Percentiles rank a stretch among this genome's conserved stretches.
Evolutionary conservation across 2,329 filamentous ascomycete genomes (phyloP).

Genomic region (Stylonectria norvegica): DNA sequence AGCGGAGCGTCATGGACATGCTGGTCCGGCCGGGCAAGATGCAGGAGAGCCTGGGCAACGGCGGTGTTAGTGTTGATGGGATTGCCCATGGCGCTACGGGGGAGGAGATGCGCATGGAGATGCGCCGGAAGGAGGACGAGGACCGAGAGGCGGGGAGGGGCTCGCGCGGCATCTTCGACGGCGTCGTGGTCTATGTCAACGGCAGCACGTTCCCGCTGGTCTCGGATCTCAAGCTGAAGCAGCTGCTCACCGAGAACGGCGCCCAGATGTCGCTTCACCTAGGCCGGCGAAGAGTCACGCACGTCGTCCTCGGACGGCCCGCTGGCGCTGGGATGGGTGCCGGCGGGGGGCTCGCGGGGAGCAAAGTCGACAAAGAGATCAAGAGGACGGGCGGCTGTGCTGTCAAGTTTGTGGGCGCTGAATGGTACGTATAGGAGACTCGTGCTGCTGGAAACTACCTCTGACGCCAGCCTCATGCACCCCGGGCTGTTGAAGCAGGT

Average conservation of each 20-base stretch:
- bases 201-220: conserved; percentile 77
- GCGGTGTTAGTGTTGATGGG: not conserved
- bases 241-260: conserved; percentile 70
- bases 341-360: conserved; percentile 71
- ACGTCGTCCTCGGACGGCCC: conserved; percentile 73
- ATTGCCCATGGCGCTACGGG: conserved; percentile 11
- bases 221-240: conserved; percentile 83
- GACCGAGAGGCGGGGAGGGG: conserved; percentile 37
- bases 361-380: conserved; percentile 82
- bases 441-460: too few relatives aligned
- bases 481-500: too few relatives aligned
- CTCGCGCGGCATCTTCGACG: conserved; percentile 57
- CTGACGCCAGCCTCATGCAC: too few relatives aligned
- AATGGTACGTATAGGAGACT: conserved; percentile 57
- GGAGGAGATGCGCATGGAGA: conserved; percentile 23
- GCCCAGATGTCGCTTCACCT: conserved; percentile 68
- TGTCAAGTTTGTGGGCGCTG: conserved; percentile 74
- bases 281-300: conserved; percentile 71
- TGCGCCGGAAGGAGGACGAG: conserved; percentile 48
- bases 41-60: conserved; percentile 25
- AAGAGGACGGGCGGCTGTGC: conserved; percentile 61
- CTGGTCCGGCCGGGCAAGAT: conserved; percentile 46
- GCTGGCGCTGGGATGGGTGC: conserved; percentile 47
- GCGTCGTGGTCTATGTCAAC: conserved; percentile 78
- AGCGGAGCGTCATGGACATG: conserved; percentile 52